Conservation (phyloP, 2,329 filamentous ascomycete genomes). For the Albophoma yamanashiensis region DNA sequence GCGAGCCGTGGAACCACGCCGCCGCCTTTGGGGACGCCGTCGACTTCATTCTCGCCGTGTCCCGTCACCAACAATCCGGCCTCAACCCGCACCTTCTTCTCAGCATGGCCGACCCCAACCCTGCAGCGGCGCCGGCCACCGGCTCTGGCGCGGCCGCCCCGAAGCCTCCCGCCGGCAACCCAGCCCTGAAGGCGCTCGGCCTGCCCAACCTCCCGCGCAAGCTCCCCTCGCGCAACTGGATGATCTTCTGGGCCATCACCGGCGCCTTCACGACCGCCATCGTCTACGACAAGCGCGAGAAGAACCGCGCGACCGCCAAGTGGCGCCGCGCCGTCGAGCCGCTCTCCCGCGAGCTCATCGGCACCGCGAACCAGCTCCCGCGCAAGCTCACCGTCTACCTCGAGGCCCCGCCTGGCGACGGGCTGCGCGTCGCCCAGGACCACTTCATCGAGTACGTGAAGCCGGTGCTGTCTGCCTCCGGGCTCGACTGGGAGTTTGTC, state of each 20-base stretch:
- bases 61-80: not conserved
- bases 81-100: not conserved
- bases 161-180: slow-evolving; percentile 42
- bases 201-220: slow-evolving; percentile 73
- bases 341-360: slow-evolving; percentile 66
- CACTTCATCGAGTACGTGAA: slow-evolving; percentile 96
- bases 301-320: slow-evolving; percentile 71
- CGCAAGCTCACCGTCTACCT: slow-evolving; percentile 81
- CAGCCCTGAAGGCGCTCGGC: slow-evolving; percentile 69
- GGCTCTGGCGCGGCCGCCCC: slow-evolving; percentile 16
- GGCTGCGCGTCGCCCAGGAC: slow-evolving; percentile 74
- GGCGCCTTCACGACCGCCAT: slow-evolving; percentile 70
- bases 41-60: not conserved
- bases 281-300: slow-evolving; percentile 87
- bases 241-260: slow-evolving; percentile 81
- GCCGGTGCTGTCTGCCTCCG: slow-evolving; percentile 79
- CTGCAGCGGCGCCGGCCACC: slow-evolving; percentile 2
- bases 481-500: slow-evolving; percentile 91
- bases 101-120: slow-evolving; percentile 6
- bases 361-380: slow-evolving; percentile 57
- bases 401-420: slow-evolving; percentile 76
- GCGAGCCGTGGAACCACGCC: not conserved
- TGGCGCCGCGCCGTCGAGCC: slow-evolving; percentile 82
- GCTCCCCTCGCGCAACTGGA: slow-evolving; percentile 93
- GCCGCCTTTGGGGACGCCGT: not conserved